phyloP scores from a whole-genome alignment of 768 basidiomycete genomes.

The Lactarius akahatsu region DNA sequence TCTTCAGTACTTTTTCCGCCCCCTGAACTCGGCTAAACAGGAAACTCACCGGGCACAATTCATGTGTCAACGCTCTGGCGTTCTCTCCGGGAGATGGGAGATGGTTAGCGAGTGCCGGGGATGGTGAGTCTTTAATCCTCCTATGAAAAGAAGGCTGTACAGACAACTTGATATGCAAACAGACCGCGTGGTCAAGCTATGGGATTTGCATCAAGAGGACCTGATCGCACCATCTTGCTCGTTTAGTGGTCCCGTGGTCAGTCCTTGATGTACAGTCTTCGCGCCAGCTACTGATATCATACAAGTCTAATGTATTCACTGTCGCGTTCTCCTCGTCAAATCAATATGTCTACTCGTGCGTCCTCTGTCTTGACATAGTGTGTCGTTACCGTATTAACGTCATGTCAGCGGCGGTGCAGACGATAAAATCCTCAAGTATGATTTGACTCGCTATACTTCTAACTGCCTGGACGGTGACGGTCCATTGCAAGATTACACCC shows the following conservation, averaged over 20 bases:
- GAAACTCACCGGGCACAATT: constrained; percentile 37
- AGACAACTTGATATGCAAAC: neutral
- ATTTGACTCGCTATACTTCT: constrained; percentile 22
- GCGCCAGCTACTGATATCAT: constrained; percentile 5
- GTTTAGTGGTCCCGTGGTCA: constrained; percentile 35
- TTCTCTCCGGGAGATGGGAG: constrained; percentile 39
- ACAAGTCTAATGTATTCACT: constrained; percentile 67
- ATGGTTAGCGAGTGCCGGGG: constrained; percentile 43
- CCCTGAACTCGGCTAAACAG: constrained; percentile 27
- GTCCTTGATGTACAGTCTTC: constrained; percentile 10
- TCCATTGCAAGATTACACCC: constrained; percentile 19
- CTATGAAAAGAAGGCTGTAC: neutral
- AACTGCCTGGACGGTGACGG: constrained; percentile 2
- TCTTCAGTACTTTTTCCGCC: neutral
- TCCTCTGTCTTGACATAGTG: constrained; percentile 17
- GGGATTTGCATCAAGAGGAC: constrained; percentile 40
- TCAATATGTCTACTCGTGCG: constrained; percentile 64
- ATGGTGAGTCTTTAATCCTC: constrained; percentile 33
- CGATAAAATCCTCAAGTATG: constrained; percentile 22
- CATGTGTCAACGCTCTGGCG: constrained; percentile 40
- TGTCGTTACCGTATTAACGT: neutral
- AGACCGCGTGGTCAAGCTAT: constrained; percentile 38
- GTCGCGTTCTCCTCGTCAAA: constrained; percentile 70
- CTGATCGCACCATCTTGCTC: constrained; percentile 32
- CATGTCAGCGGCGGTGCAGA: constrained; percentile 25